phyloP scores from a whole-genome alignment of 2,329 filamentous ascomycete species.

The Alternaria consortialis region DNA sequence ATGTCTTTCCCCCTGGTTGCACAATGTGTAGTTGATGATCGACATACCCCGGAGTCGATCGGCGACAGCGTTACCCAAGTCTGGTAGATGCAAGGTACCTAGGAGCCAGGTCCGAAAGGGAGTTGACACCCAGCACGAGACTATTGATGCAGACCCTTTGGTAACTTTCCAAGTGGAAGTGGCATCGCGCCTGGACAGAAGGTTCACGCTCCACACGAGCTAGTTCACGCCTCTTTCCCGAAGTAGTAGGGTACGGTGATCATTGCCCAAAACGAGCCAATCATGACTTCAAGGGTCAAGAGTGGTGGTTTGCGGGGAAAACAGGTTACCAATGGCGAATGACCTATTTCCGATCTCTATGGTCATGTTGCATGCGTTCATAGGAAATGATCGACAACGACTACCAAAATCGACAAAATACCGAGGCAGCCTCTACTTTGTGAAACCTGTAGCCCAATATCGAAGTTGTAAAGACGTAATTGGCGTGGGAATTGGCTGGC shows the following conservation, averaged over 20 bases:
- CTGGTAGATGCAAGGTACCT: not conserved
- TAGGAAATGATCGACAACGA: not conserved
- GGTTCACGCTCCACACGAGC: slow-evolving; percentile 2
- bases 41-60: slow-evolving; percentile 1
- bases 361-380: slow-evolving; percentile 3
- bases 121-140: not conserved
- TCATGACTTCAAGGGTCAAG: not conserved
- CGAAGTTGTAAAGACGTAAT: slow-evolving; percentile 4
- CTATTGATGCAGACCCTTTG: slow-evolving; percentile 1
- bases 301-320: slow-evolving; percentile 4
- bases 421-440: not conserved
- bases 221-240: slow-evolving; percentile 11
- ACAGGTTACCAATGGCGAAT: slow-evolving; percentile 1
- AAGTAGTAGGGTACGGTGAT: slow-evolving; percentile 1
- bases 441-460: not conserved
- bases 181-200: slow-evolving; percentile 7
- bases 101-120: not conserved
- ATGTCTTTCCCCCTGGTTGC: not conserved
- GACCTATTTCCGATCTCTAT: not conserved
- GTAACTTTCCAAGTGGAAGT: slow-evolving; percentile 1
- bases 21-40: slow-evolving; percentile 7
- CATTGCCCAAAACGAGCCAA: not conserved
- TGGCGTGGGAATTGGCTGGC: not conserved
- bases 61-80: not conserved
- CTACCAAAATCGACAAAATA: not conserved